Evolutionary conservation across 306 rosid species (phyloP).

Genomic region (Cicer judaicum): DNA sequence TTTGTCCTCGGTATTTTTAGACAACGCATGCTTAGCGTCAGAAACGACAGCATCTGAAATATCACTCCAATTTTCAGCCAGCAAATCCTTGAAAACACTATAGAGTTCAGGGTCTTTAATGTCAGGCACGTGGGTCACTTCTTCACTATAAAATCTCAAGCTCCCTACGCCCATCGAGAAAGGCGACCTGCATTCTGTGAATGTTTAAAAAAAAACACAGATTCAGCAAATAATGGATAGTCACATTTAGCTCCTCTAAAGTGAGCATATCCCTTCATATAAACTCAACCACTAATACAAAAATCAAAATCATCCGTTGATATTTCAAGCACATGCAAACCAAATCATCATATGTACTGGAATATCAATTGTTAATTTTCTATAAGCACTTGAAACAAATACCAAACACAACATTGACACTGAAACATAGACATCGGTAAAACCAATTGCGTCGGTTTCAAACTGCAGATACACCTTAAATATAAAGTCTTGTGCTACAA

Average conservation of each 20-base stretch:
- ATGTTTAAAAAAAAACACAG: constrained; percentile 39
- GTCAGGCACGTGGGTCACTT: constrained; percentile 61
- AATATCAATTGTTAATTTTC: not conserved
- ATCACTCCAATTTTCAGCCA: constrained; percentile 78
- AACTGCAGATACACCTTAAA: too few relatives aligned
- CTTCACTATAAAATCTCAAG: constrained; percentile 62
- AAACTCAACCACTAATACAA: not conserved
- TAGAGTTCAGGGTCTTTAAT: constrained; percentile 67
- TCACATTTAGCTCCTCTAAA: not conserved
- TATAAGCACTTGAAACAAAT: too few relatives aligned
- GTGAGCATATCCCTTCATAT: not conserved
- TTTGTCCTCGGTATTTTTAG: constrained; percentile 69
- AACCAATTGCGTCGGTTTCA: too few relatives aligned
- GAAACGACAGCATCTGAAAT: constrained; percentile 54
- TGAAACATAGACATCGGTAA: not conserved
- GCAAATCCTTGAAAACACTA: constrained; percentile 76
- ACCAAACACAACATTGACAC: too few relatives aligned
- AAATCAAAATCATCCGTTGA: not conserved
- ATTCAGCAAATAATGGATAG: constrained; percentile 33
- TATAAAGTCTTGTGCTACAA: too few relatives aligned
- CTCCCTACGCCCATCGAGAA: constrained; percentile 59
- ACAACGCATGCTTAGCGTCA: constrained; percentile 65
- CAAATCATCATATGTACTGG: not conserved
- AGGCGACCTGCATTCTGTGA: constrained; percentile 64
- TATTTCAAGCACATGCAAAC: not conserved